Evolutionary conservation across 176 grass and related monocot species (phyloP).

Genomic region (Thinopyrum elongatum): DNA sequence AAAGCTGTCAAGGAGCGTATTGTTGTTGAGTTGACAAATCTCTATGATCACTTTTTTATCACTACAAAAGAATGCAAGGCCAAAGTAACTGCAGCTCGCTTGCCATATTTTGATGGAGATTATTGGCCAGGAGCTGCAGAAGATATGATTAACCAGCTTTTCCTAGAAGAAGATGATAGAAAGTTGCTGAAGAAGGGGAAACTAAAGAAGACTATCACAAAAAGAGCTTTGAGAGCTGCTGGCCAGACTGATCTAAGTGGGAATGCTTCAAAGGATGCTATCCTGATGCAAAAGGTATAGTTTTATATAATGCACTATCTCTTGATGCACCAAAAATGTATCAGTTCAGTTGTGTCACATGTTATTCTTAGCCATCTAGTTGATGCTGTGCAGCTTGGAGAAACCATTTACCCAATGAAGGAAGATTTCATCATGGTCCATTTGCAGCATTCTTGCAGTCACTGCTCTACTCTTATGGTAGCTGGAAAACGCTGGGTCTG

Average conservation of each 20-base stretch:
- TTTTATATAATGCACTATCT: constrained; percentile 9
- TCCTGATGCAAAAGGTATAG: constrained; percentile 83
- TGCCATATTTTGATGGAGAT: constrained; percentile 98
- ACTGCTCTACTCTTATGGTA: constrained; percentile 85
- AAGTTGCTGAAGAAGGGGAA: constrained; percentile 72
- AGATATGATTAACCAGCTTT: constrained; percentile 81
- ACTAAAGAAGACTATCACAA: constrained; percentile 65
- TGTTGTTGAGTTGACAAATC: constrained; percentile 79
- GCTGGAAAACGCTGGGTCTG: constrained; percentile 83
- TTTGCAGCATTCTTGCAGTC: constrained; percentile 73
- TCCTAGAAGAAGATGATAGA: constrained; percentile 47
- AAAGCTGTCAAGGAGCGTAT: constrained; percentile 79
- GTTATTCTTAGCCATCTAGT: constrained; percentile 32
- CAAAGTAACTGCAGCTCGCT: constrained; percentile 70
- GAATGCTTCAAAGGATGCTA: constrained; percentile 77
- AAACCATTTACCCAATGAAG: constrained; percentile 83
- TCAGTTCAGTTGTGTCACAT: not conserved
- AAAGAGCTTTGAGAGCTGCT: constrained; percentile 69
- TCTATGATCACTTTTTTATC: constrained; percentile 82
- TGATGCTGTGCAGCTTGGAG: constrained; percentile 70
- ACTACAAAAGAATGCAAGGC: constrained; percentile 60
- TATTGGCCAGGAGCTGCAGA: constrained; percentile 96
- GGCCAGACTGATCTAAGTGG: constrained; percentile 65
- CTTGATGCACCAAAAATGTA: not conserved
- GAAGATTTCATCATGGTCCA: constrained; percentile 99